A percentile compares a stretch with the other conserved stretches of the same genome.
These are phyloP conservation scores for Tilletiaria anomala DNA, from an alignment of 1,284 basidiomycete species.

Conservation along the genomic window DNA sequence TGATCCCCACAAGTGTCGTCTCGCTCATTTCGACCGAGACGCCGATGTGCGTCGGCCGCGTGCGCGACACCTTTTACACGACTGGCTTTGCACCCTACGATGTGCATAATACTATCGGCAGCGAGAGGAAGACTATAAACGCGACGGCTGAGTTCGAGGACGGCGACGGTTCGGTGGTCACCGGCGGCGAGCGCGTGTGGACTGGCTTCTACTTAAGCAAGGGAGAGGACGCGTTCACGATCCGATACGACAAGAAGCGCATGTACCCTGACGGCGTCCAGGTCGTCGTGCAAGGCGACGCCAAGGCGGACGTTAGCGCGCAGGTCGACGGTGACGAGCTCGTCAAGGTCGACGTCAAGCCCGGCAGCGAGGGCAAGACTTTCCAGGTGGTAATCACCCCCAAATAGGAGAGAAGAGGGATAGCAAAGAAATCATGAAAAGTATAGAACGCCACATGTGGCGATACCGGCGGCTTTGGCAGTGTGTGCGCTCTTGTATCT, in stretches of 20 bases:
- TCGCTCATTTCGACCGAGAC: slow-evolving; percentile 25
- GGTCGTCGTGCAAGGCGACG: slow-evolving; percentile 18
- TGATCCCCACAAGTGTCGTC: slow-evolving; percentile 23
- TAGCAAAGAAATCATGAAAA: too few species aligned
- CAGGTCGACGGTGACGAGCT: not conserved
- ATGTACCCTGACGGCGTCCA: slow-evolving; percentile 19
- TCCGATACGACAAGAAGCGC: slow-evolving; percentile 19
- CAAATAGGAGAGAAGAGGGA: not conserved
- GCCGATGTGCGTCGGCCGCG: slow-evolving; percentile 29
- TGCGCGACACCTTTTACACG: slow-evolving; percentile 23
- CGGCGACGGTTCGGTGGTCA: slow-evolving; percentile 19
- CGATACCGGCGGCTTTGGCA: too few species aligned
- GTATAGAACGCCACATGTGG: too few species aligned
- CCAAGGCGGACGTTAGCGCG: too few species aligned
- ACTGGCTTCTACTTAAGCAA: slow-evolving; percentile 15
- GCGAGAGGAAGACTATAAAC: slow-evolving; percentile 12
- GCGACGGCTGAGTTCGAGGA: slow-evolving; percentile 20
- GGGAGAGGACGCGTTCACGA: slow-evolving; percentile 12
- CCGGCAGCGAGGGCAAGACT: slow-evolving; percentile 1
- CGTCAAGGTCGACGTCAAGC: slow-evolving; percentile 12
- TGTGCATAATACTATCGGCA: slow-evolving; percentile 1
- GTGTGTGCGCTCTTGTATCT: too few species aligned
- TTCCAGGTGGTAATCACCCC: slow-evolving; percentile 1
- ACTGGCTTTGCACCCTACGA: slow-evolving; percentile 21
- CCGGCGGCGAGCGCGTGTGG: slow-evolving; percentile 18